These are phyloP conservation scores for Fusarium multiceps DNA, from an alignment of 2,329 filamentous ascomycete species.

Conservation along the genomic window DNA sequence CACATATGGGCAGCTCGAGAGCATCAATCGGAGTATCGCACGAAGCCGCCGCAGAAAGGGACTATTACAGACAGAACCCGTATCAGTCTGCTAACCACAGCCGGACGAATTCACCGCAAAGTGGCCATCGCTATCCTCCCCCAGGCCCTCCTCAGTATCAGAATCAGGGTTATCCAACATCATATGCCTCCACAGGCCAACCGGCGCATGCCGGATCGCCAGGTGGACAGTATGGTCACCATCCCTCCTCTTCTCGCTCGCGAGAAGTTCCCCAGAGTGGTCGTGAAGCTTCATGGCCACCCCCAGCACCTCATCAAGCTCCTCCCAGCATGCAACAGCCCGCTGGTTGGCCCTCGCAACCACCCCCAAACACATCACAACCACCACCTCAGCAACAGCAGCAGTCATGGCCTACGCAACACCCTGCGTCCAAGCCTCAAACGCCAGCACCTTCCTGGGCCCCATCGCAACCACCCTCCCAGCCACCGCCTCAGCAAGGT, in stretches of 20 bases:
- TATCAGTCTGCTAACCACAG: constrained; percentile 52
- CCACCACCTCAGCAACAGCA: constrained; percentile 45
- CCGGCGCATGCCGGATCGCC: constrained; percentile 60
- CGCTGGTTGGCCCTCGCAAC: constrained; percentile 48
- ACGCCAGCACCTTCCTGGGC: constrained; percentile 51
- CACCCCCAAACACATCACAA: constrained; percentile 49
- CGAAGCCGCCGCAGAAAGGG: constrained; percentile 54
- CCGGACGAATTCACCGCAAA: constrained; percentile 60
- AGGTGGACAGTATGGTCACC: constrained; percentile 65
- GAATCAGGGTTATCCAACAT: constrained; percentile 58
- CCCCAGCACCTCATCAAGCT: constrained; percentile 38
- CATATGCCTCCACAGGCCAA: constrained; percentile 53
- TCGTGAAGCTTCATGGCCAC: constrained; percentile 53
- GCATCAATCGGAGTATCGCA: constrained; percentile 55
- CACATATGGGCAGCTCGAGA: constrained; percentile 60
- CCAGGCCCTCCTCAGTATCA: constrained; percentile 57
- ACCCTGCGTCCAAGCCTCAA: constrained; percentile 50
- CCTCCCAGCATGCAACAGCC: constrained; percentile 43
- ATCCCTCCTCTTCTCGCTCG: constrained; percentile 57
- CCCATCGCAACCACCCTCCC: constrained; percentile 49
- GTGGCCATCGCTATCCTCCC: constrained; percentile 59
- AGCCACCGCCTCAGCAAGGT: constrained; percentile 50
- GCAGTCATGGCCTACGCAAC: constrained; percentile 51
- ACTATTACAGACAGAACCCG: constrained; percentile 60
- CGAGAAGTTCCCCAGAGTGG: constrained; percentile 57